Percentiles rank a stretch among this genome's conserved stretches.
These are phyloP conservation scores for Diplocarpon rosae DNA, from an alignment of 2,329 filamentous ascomycete genomes.

Conservation along the genomic window DNA sequence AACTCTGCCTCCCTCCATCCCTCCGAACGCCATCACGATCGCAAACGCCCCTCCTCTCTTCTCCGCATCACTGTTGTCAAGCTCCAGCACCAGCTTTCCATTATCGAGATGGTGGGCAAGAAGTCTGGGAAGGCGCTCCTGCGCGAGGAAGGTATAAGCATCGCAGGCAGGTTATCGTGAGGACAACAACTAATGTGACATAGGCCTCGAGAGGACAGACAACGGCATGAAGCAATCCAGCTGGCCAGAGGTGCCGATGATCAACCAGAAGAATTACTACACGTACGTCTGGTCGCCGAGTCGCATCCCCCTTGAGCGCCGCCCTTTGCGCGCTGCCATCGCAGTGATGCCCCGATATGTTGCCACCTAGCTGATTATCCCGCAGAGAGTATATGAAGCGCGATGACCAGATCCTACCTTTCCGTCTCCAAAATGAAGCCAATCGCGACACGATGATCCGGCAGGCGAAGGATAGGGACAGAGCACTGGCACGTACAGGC, in stretches of 20 bases:
- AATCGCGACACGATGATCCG: conserved; percentile 74
- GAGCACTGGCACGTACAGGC: conserved; percentile 66
- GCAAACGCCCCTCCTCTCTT: background rate
- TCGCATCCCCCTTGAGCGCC: background rate
- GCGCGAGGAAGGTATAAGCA: conserved; percentile 26
- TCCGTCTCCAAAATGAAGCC: conserved; percentile 80
- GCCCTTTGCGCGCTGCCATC: too few relatives aligned
- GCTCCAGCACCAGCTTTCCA: background rate
- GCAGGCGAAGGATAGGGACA: conserved; percentile 76
- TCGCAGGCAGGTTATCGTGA: background rate
- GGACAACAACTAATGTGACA: conserved; percentile 6
- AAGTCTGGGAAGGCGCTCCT: conserved; percentile 28
- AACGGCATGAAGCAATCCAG: conserved; percentile 94
- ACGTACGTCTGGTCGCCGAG: conserved; percentile 48
- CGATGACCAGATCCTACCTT: conserved; percentile 88
- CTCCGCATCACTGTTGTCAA: background rate
- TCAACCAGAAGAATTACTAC: conserved; percentile 99
- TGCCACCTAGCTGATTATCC: conserved; percentile 1
- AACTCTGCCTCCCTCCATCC: too few relatives aligned
- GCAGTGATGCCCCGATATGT: background rate
- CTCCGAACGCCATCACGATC: background rate
- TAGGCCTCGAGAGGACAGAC: conserved; percentile 90
- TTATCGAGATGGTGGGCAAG: conserved; percentile 26
- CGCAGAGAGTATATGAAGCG: conserved; percentile 90
- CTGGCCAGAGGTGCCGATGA: conserved; percentile 86